Base-by-base conservation (phyloP, 1,284 basidiomycete species). In the Tylopilus sp. region DNA sequence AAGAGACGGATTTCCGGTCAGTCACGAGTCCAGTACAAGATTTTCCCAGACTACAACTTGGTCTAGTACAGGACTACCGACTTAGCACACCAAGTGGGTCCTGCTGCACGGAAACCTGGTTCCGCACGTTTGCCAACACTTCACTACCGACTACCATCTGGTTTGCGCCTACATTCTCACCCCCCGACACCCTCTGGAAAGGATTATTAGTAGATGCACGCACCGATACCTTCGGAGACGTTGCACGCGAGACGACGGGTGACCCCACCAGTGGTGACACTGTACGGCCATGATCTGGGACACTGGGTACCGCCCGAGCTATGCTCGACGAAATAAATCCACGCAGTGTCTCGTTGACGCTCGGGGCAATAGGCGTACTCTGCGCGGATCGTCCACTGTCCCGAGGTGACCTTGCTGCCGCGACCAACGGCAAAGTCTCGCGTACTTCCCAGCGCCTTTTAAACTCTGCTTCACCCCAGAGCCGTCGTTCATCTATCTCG, bases 71-170 rank as follows among this genome's bases (percentile, higher is more conserved):
- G n/a, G 2, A 25, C 25, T 25, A 25, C 53, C 64, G 70, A 51
- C 65, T 67, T 49, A 79, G 62, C 44, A 74, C 84, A 36, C 84
- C 84, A 39, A 87, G 63, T n/a, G 84, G 84, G 69, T 87, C 84
- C 37, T 77, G 72, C 51, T 75, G 70, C 12, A 44, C 41, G 3
- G 30, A 9, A 12, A 60, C 62, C 49, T 63, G 59, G 46, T 48
- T 67, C 35, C 55, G 56, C 40, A 49, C 44, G 28, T 61, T 66
- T 51, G 62, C 55, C 46, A 55, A 57, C 64, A 71, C 68, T 66
- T 71, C 69, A 60, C 63, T 61, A 47, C 64, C 58, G 52, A 55
- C 56, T 53, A 50, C 47, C 35, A 47, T 60, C 54, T 55, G 65
- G 46, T 45, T 59, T 26, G 59, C 43, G 3, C n/a, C 34, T 16